Conservation (phyloP, 805 yeast species). For the Wilhelminamyces savonicus region DNA sequence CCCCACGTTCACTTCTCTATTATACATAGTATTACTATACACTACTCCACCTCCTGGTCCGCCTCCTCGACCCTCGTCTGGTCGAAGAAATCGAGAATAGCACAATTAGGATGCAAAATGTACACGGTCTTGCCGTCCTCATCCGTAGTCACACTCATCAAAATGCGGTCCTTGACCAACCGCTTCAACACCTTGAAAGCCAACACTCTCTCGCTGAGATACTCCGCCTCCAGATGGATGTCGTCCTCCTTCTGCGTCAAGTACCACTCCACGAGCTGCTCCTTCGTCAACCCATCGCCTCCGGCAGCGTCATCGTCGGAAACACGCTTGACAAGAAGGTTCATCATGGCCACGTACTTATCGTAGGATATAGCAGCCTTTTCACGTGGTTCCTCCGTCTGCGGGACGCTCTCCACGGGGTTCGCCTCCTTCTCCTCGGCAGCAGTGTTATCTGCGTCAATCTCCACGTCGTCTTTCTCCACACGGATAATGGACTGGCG, state of each 20-base stretch:
- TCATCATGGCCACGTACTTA: constrained; percentile 79
- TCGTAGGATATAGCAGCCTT: constrained; percentile 60
- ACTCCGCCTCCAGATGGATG: constrained; percentile 62
- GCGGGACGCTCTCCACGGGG: constrained; percentile 8
- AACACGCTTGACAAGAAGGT: constrained; percentile 60
- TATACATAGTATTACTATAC: not conserved
- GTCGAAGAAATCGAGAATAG: constrained; percentile 62
- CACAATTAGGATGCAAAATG: constrained; percentile 74
- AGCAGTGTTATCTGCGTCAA: constrained; percentile 56
- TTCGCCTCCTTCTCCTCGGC: constrained; percentile 10
- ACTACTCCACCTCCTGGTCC: constrained; percentile 4
- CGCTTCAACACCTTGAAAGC: constrained; percentile 77
- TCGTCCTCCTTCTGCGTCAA: constrained; percentile 66
- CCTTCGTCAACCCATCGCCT: constrained; percentile 60
- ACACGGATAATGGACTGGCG: constrained; percentile 90
- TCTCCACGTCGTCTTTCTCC: constrained; percentile 86
- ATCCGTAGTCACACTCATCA: constrained; percentile 48
- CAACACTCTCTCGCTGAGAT: constrained; percentile 61
- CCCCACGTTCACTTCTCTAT: too few species aligned
- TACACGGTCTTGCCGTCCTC: constrained; percentile 33
- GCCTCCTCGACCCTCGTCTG: constrained; percentile 20
- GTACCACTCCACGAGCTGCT: constrained; percentile 75
- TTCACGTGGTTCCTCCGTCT: constrained; percentile 2
- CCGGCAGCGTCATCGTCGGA: constrained; percentile 46
- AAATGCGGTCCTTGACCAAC: constrained; percentile 75